Conservation (phyloP, 1,139 yeast genomes). For the Suhomyces atakaporum region DNA sequence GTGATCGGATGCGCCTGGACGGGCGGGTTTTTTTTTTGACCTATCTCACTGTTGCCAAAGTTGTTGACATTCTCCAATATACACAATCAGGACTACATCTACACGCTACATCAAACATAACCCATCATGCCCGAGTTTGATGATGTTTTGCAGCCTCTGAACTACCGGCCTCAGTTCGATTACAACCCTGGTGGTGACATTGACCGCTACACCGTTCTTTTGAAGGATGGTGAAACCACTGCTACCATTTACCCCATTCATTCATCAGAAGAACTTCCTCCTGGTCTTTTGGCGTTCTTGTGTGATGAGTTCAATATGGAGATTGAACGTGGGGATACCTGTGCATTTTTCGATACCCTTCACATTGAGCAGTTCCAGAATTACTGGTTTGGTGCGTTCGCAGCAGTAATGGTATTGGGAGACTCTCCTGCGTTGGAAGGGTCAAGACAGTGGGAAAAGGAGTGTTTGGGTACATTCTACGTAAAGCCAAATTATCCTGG, state of each 20-base stretch:
- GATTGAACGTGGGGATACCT: slow-evolving; percentile 83
- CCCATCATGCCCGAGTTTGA: slow-evolving; percentile 39
- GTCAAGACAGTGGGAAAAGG: slow-evolving; percentile 80
- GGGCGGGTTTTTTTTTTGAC: neutral
- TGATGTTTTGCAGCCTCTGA: slow-evolving; percentile 38
- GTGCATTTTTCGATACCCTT: slow-evolving; percentile 78
- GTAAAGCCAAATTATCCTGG: slow-evolving; percentile 92
- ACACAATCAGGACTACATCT: slow-evolving; percentile 20
- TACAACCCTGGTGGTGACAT: slow-evolving; percentile 35
- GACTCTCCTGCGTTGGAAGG: slow-evolving; percentile 62
- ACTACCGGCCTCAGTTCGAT: slow-evolving; percentile 37
- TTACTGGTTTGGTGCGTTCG: slow-evolving; percentile 86
- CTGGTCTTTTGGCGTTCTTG: slow-evolving; percentile 73
- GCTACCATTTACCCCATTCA: slow-evolving; percentile 90
- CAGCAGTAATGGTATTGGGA: slow-evolving; percentile 85
- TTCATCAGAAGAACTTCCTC: slow-evolving; percentile 65
- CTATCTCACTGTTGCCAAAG: neutral
- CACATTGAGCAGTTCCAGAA: slow-evolving; percentile 71
- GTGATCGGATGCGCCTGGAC: slow-evolving; percentile 2
- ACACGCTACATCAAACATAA: slow-evolving; percentile 12
- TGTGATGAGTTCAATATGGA: slow-evolving; percentile 95
- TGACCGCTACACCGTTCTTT: slow-evolving; percentile 61
- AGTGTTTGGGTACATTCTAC: slow-evolving; percentile 82
- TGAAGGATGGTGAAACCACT: slow-evolving; percentile 86
- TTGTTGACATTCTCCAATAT: slow-evolving; percentile 29